Base-by-base conservation (phyloP, 169 alveolate species). In the Perkinsus marinus region DNA sequence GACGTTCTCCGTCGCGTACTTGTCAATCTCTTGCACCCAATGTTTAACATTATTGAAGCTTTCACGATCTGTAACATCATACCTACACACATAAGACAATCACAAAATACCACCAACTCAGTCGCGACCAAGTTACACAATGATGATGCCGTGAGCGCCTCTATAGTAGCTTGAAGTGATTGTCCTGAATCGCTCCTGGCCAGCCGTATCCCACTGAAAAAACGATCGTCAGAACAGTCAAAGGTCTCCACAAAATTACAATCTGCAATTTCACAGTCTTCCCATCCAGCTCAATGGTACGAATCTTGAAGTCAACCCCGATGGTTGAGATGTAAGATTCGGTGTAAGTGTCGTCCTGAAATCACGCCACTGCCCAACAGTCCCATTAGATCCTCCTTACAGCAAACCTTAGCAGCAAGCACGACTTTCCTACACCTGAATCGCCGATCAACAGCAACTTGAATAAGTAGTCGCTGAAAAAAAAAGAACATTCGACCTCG, bases 371-470 rank as follows among this genome's bases (percentile, higher is more conserved):
- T 30, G 79, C 79, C 22, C 79, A 13, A 57, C 9, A 2, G 5
- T 30, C 34, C 79, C 91, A 2, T 19, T 89, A 68, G 38, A 5
- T 38, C 36, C 94, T 90, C 91, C 97, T 95, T 95, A 97, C 99
- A 90, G 99, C 99, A 95, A 97, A 98, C 89, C 99, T 95, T 92
- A 97, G 97, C 89, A 98, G 96, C 92, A 98, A 95, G 90, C 99
- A 98, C 19, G 99, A 98, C 94, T 98, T 98, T 39, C 99, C 99
- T 36, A 98, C 99, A 89, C 99, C 99, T 47, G 99, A 97, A 92
- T 98, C 99, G n/a, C 99, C 99, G 90, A 98, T 98, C 91, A 98
- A 94, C 69, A 98, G 96, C 69, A 98, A 95, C 95, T 98, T 98
- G 95, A 98, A 97, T 91, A 98, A 95, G 93, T 97, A 96, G 94